A percentile compares a stretch with the other conserved stretches of the same genome.
These are phyloP conservation scores for Apiospora pterosperma DNA, from an alignment of 2,329 filamentous ascomycete species.

Conservation along the genomic window DNA sequence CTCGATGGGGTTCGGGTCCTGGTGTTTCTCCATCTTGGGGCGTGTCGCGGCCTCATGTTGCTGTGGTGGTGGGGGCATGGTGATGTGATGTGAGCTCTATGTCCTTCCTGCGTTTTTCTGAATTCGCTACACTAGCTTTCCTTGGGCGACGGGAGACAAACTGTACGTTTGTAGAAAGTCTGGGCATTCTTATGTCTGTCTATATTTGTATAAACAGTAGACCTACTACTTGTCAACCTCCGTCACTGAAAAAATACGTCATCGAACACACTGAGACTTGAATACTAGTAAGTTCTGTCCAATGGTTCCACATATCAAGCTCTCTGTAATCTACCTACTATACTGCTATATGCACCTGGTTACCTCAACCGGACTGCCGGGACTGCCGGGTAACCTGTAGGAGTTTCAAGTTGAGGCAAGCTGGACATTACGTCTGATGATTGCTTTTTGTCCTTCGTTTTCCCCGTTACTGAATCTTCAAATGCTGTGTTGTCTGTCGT, in stretches of 20 bases:
- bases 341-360: neutral
- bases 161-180: neutral
- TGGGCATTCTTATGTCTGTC: neutral
- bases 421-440: neutral
- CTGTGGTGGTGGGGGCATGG: neutral
- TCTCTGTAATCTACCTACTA: no score
- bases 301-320: constrained; percentile 1
- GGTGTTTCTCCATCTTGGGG: constrained; percentile 9
- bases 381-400: neutral
- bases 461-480: neutral
- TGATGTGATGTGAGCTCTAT: neutral
- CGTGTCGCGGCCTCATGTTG: neutral
- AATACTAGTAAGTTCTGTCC: neutral
- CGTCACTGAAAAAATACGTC: neutral
- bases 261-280: neutral
- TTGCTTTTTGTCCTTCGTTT: neutral
- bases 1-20: constrained; percentile 16
- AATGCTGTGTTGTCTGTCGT: neutral
- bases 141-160: neutral
- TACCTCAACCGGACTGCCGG: neutral
- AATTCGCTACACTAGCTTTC: neutral
- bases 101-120: neutral
- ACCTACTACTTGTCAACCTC: neutral
- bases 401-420: neutral
- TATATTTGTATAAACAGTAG: neutral